Evolutionary conservation across 2,329 filamentous ascomycete species (phyloP).

Genomic region (Arthrobotrys sinensis): DNA sequence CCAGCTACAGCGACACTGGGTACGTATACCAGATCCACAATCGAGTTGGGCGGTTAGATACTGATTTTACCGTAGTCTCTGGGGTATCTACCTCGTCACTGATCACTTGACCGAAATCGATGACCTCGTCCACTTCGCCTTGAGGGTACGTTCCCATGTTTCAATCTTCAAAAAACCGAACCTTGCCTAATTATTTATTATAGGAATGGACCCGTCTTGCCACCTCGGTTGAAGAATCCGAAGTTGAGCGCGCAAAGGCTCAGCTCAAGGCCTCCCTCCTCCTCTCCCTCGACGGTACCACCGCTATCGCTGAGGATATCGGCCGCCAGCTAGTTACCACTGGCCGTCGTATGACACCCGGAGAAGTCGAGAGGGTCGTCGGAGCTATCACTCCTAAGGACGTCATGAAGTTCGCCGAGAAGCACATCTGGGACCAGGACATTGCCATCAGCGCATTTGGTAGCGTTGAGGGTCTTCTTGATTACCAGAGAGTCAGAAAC

Average conservation of each 20-base stretch:
- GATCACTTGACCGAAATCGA: constrained; percentile 90
- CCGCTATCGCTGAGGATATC: constrained; percentile 97
- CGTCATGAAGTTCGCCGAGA: constrained; percentile 95
- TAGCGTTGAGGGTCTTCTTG: constrained; percentile 86
- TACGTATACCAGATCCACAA: constrained; percentile 70
- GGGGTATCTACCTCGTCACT: constrained; percentile 98
- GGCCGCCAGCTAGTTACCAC: constrained; percentile 98
- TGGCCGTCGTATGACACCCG: constrained; percentile 88
- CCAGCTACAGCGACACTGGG: constrained; percentile 99
- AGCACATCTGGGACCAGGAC: constrained; percentile 97
- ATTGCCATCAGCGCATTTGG: constrained; percentile 94
- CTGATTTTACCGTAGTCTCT: constrained; percentile 77
- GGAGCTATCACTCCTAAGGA: constrained; percentile 93
- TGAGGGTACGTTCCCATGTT: constrained; percentile 71
- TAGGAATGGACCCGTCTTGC: constrained; percentile 94
- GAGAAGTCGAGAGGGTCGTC: constrained; percentile 94
- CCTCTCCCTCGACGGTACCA: constrained; percentile 96
- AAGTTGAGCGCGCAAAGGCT: constrained; percentile 98
- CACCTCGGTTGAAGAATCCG: constrained; percentile 86
- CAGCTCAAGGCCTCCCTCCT: constrained; percentile 99
- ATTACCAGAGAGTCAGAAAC: constrained; percentile 84
- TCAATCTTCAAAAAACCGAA: neutral
- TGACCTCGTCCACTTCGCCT: constrained; percentile 97
- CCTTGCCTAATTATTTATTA: constrained; percentile 2
- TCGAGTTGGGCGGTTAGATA: neutral